Evolutionary conservation across 495 filamentous ascomycete genomes (phyloP).

Genomic region (Aspergillus asperescens): DNA sequence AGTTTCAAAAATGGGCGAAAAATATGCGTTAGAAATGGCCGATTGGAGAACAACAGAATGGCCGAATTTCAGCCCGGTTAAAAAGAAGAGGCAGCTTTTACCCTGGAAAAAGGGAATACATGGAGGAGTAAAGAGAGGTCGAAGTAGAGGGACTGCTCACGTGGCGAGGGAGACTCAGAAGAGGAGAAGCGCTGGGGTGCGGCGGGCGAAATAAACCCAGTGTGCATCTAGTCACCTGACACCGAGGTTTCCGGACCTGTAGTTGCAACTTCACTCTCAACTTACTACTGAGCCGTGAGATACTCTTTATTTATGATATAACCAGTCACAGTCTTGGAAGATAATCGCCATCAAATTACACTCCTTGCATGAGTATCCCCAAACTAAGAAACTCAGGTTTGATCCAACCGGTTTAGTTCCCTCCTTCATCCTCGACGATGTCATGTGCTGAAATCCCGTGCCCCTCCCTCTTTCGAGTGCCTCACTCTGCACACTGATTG

Average conservation of each 20-base stretch:
- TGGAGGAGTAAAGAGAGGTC: constrained; percentile 28
- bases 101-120: constrained; percentile 29
- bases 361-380: constrained; percentile 3
- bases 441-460: constrained; percentile 46
- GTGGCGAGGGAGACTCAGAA: constrained; percentile 33
- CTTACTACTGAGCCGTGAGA: neutral
- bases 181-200: constrained; percentile 25
- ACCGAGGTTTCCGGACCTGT: neutral
- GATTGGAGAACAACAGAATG: constrained; percentile 4
- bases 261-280: neutral
- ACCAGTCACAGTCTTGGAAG: constrained; percentile 1
- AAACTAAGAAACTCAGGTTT: constrained; percentile 7
- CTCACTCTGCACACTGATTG: constrained; percentile 27
- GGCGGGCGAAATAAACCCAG: constrained; percentile 21
- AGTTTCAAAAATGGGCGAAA: constrained; percentile 22
- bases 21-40: constrained; percentile 7
- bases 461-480: constrained; percentile 29
- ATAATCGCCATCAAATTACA: neutral
- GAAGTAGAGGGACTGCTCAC: constrained; percentile 40
- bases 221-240: constrained; percentile 39
- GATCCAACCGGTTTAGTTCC: constrained; percentile 17
- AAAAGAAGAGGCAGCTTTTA: constrained; percentile 26
- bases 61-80: constrained; percentile 20
- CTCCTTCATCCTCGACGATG: constrained; percentile 17
- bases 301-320: constrained; percentile 4